phyloP scores from a whole-genome alignment of 768 basidiomycete species.

The Pisolithus tinctorius region DNA sequence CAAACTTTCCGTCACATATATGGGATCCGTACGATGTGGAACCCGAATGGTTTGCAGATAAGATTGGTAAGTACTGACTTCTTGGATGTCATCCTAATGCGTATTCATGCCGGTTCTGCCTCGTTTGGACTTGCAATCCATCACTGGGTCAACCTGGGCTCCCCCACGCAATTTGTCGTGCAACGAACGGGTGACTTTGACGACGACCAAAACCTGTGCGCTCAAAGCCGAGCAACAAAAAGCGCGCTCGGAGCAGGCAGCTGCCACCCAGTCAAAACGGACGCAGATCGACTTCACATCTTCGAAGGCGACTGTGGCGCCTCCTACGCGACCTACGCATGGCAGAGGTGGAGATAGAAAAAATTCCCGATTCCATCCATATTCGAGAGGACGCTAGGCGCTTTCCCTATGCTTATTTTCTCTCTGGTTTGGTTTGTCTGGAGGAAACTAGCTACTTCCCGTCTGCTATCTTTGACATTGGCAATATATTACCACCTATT shows the following conservation, averaged over 20 bases:
- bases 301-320: slow-evolving; percentile 11
- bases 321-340: slow-evolving; percentile 6
- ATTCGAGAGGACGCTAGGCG: slow-evolving; percentile 18
- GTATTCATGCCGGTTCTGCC: slow-evolving; percentile 20
- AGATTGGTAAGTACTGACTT: slow-evolving; percentile 55
- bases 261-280: slow-evolving; percentile 49
- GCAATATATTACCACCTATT: neutral
- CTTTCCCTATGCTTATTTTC: neutral
- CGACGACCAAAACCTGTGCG: slow-evolving; percentile 2
- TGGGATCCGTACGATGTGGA: slow-evolving; percentile 68
- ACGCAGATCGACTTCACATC: slow-evolving; percentile 57
- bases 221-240: slow-evolving; percentile 58
- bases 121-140: slow-evolving; percentile 1
- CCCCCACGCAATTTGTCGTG: neutral
- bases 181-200: neutral
- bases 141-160: neutral
- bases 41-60: slow-evolving; percentile 69
- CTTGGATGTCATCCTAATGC: slow-evolving; percentile 9
- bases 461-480: neutral
- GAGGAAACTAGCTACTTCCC: neutral
- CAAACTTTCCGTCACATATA: slow-evolving; percentile 65
- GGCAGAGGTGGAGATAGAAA: slow-evolving; percentile 14
- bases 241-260: slow-evolving; percentile 53
- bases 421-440: neutral
- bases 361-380: slow-evolving; percentile 24